Percentiles rank a stretch among this genome's conserved stretches.
Conservation (phyloP, 2,329 filamentous ascomycete genomes). For the Colletotrichum godetiae region DNA sequence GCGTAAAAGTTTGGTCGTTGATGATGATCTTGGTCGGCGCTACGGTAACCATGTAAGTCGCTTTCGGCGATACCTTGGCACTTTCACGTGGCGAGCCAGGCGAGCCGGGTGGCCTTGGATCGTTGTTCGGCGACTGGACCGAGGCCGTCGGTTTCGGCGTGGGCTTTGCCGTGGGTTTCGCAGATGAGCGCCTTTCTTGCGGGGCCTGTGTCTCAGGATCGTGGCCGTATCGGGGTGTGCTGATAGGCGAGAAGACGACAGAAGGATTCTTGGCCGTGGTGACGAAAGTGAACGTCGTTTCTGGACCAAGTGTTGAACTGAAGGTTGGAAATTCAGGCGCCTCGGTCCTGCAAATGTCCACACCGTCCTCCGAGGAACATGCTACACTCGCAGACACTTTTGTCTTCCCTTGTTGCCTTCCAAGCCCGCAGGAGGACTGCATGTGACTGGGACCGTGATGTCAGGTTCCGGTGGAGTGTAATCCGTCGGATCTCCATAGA, state of each 20-base stretch:
- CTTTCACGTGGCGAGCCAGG: slow-evolving; percentile 12
- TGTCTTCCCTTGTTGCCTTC: slow-evolving; percentile 1
- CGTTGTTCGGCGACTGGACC: slow-evolving; percentile 12
- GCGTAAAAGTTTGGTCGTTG: slow-evolving; percentile 56
- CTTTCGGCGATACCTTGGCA: slow-evolving; percentile 7
- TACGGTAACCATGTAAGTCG: slow-evolving; percentile 54
- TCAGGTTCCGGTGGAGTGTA: slow-evolving; percentile 60
- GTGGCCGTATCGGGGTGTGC: slow-evolving; percentile 32
- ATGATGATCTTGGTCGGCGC: slow-evolving; percentile 59
- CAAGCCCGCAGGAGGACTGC: neutral
- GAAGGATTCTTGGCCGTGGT: slow-evolving; percentile 68
- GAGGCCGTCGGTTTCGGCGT: neutral
- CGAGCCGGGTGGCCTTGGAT: neutral
- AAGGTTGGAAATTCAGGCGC: slow-evolving; percentile 5
- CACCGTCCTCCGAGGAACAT: neutral
- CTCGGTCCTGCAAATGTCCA: neutral
- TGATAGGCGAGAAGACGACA: slow-evolving; percentile 50
- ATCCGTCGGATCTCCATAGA: slow-evolving; percentile 55
- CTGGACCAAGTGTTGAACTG: slow-evolving; percentile 29
- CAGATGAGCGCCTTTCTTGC: slow-evolving; percentile 11
- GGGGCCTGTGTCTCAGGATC: slow-evolving; percentile 22
- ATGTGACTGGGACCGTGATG: slow-evolving; percentile 47
- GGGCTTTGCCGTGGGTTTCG: slow-evolving; percentile 2
- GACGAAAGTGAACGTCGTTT: slow-evolving; percentile 54
- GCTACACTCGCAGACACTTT: neutral